phyloP scores from a whole-genome alignment of 83 land plant species.

The Thuja plicata region DNA sequence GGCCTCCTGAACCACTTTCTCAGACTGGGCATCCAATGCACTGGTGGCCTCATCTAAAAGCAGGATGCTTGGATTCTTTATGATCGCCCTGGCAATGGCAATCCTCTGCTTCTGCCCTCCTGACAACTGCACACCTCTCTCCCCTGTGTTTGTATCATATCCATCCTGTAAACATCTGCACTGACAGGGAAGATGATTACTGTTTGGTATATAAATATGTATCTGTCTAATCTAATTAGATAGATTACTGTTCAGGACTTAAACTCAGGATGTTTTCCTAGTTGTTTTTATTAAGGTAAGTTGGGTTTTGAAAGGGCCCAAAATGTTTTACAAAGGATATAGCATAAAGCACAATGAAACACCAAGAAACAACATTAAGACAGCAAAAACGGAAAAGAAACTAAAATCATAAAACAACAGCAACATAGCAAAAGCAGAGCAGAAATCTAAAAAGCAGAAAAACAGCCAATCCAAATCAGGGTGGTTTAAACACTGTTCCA shows the following conservation, averaged over 20 bases:
- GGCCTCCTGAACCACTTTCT: conserved; percentile 32
- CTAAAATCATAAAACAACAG: too few species aligned
- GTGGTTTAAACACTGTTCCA: too few species aligned
- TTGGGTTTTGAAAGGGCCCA: too few species aligned
- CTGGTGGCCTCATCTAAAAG: conserved; percentile 55
- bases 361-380: too few species aligned
- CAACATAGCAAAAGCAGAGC: too few species aligned
- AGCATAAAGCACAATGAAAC: too few species aligned
- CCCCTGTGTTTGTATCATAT: conserved; percentile 48
- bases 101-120: conserved; percentile 58
- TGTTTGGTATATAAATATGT: neutral
- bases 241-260: neutral
- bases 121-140: conserved; percentile 42
- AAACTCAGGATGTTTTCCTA: neutral
- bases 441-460: too few species aligned
- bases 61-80: conserved; percentile 42
- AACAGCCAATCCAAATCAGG: too few species aligned
- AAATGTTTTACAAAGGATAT: too few species aligned
- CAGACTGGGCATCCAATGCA: conserved; percentile 51
- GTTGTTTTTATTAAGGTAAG: too few species aligned
- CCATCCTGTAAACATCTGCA: conserved; percentile 38
- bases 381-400: too few species aligned
- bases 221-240: neutral
- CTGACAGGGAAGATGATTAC: neutral
- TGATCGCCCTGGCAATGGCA: conserved; percentile 54